Evolutionary conservation across 139 green algal genomes (phyloP).

Genomic region (Auxenochlorella pyrenoidosa): DNA sequence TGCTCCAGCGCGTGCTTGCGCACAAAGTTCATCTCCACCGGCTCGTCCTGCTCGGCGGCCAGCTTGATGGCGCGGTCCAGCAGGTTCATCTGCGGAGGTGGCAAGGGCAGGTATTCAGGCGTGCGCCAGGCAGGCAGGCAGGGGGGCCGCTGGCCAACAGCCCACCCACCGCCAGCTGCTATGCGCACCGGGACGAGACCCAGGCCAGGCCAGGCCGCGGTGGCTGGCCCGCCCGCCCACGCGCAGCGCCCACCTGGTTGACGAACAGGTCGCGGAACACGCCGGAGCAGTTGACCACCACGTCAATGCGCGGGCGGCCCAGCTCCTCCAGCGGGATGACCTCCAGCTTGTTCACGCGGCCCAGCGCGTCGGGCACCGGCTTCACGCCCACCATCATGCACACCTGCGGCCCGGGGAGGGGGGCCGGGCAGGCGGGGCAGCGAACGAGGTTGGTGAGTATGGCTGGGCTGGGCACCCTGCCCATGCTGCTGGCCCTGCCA

Average conservation of each 20-base stretch:
- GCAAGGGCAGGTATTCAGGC: neutral
- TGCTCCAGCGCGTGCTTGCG: constrained; percentile 97
- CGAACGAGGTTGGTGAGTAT: too few relatives aligned
- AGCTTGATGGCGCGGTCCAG: constrained; percentile 98
- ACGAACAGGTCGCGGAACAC: constrained; percentile 99
- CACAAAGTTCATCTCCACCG: constrained; percentile 99
- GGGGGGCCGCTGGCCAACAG: too few relatives aligned
- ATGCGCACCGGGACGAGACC: too few relatives aligned
- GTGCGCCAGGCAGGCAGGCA: neutral
- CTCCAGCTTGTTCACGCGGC: constrained; percentile 99
- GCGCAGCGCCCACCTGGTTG: constrained; percentile 80
- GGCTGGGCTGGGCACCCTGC: too few relatives aligned
- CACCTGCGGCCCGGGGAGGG: constrained; percentile 67
- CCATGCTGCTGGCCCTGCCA: too few relatives aligned
- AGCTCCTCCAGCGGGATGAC: constrained; percentile 98
- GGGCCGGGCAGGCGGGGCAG: too few relatives aligned
- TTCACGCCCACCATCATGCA: constrained; percentile 95
- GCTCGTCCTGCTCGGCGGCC: constrained; percentile 98
- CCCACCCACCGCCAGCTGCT: too few relatives aligned
- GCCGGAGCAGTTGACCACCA: constrained; percentile 99
- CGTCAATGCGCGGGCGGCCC: constrained; percentile 93
- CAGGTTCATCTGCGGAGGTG: constrained; percentile 91
- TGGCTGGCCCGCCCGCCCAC: neutral
- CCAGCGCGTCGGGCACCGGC: constrained; percentile 94
- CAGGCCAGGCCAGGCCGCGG: neutral